Evolutionary conservation across 2,329 filamentous ascomycete genomes (phyloP), one percentile per base, ranked within the genome.

Genomic region (Ustilaginoidea virens): DNA sequence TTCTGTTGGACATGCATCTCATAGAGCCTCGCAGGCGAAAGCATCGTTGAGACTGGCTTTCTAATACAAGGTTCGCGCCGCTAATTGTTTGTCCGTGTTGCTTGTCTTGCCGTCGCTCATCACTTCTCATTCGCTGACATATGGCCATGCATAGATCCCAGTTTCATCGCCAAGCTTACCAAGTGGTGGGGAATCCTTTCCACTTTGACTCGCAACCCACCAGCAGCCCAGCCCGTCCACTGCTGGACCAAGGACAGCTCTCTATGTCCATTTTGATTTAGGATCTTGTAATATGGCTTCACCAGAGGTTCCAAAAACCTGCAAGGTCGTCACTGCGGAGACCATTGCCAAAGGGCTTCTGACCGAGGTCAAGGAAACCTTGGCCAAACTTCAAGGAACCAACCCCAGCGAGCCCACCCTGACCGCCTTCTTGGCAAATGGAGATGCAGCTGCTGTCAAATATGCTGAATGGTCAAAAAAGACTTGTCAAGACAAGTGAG

Each of bases 381-480:
- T 93, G 35, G 68, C 70, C 45, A 76, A 74, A 39, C 62, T 92
- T 27, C 66, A 76, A 45, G 72, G 69, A 39, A 61, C 53, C 19
- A 49, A 50, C 35, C 54, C 55, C 33, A 43, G 48, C 23, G 61
- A 74, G 49, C 86, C 90, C 19, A 75, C 80, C 36, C 68, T 98
- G 30, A 80, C 87, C 25, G 90, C 87, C 34, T 93, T 94, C 56
- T 65, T 98, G 32, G 85, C 87, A 41, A 96, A 93, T 55, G 69
- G 70, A 39, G 90, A 98, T 56, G 83, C 86, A 17, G 82, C 85
- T 22, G 87, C 87, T 18, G 65, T 80, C 43, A 83, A 92, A 61
- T 96, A 98, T 51, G 90, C 90, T 31, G 82, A 94, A 54, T 94
- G 83, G 82, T 94, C 87, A 23, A 81, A 83, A 55, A 94, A 92